A percentile compares a stretch with the other conserved stretches of the same genome.
These are phyloP conservation scores for Annona cherimola DNA, from an alignment of 164 flowering plant genomes.

Conservation along the genomic window DNA sequence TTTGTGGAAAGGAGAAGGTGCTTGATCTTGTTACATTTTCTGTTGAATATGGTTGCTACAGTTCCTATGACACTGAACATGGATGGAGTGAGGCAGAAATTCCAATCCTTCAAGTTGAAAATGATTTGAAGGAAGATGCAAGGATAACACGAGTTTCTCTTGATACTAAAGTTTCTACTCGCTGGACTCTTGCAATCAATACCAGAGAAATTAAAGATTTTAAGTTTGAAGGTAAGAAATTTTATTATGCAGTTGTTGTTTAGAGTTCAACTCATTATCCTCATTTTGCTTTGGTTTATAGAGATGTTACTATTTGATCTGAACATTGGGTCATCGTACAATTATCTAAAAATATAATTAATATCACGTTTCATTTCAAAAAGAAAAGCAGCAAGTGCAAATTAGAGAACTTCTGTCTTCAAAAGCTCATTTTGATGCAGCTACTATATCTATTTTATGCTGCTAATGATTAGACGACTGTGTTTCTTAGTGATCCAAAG, in stretches of 20 bases:
- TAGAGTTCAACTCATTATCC: background rate
- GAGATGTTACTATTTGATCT: no score
- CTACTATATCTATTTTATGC: no score
- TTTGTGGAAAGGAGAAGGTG: conserved; percentile 59
- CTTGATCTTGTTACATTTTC: conserved; percentile 77
- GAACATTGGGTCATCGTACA: no score
- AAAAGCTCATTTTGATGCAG: no score
- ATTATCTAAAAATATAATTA: no score
- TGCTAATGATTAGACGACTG: no score
- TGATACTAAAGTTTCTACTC: conserved; percentile 66
- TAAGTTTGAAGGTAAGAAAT: conserved; percentile 56
- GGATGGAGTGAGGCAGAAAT: conserved; percentile 80
- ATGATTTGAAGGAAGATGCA: conserved; percentile 33
- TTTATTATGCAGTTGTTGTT: background rate
- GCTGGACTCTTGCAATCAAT: conserved; percentile 88
- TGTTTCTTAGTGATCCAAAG: no score
- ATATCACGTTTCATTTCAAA: no score
- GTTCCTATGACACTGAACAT: conserved; percentile 33
- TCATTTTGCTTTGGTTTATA: background rate
- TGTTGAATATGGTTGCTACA: conserved; percentile 79
- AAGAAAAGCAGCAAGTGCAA: no score
- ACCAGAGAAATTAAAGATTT: conserved; percentile 63
- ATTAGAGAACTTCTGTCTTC: no score
- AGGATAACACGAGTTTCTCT: conserved; percentile 52
- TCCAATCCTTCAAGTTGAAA: conserved; percentile 49